Percentiles rank a stretch among this genome's conserved stretches.
These are phyloP conservation scores for Acanthamoeba triangularis DNA, from an alignment of 208 protist species.

Conservation along the genomic window DNA sequence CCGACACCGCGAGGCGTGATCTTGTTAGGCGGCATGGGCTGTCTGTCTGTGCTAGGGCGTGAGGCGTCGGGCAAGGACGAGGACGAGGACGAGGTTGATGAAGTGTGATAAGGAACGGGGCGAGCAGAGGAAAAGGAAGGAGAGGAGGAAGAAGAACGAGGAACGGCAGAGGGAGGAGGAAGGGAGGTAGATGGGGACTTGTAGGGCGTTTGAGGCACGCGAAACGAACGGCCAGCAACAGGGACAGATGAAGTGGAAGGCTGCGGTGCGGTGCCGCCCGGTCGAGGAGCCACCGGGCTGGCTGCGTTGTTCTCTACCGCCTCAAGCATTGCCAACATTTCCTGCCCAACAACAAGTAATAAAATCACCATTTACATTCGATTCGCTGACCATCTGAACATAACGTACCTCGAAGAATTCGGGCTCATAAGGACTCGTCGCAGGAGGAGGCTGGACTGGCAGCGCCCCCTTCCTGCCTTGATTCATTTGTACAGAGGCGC, in stretches of 20 bases:
- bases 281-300: not conserved
- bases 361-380: too few relatives aligned
- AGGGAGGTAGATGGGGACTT: not conserved
- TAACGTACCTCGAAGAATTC: not conserved
- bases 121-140: too few relatives aligned
- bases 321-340: not conserved
- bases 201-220: conserved; percentile 16
- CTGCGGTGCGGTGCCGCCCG: not conserved
- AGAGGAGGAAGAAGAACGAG: not conserved
- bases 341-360: not conserved
- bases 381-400: not conserved
- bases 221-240: not conserved
- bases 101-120: not conserved
- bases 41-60: not conserved
- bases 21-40: not conserved
- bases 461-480: not conserved
- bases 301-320: not conserved
- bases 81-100: not conserved
- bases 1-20: too few relatives aligned
- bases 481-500: not conserved
- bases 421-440: too few relatives aligned
- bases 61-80: too few relatives aligned
- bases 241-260: not conserved
- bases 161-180: not conserved
- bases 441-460: too few relatives aligned